Evolutionary conservation across 2,329 filamentous ascomycete species (phyloP), one percentile per base, ranked within the genome.

Genomic region (Basipetospora chlamydospora): DNA sequence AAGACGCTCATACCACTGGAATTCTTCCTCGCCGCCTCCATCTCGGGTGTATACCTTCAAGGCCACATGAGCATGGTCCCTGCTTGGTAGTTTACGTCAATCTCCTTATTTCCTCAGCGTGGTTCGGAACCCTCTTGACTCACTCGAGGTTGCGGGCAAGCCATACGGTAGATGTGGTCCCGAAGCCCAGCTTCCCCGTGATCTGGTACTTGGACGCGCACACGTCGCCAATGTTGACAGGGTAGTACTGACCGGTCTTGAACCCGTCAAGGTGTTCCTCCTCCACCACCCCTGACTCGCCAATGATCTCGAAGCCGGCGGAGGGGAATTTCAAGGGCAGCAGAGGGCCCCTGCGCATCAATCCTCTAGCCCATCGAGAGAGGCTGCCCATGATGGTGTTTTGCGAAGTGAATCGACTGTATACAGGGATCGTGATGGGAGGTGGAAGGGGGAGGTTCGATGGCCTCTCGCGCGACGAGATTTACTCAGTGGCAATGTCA

Each of bases 151-250:
- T 44, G 3, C 45, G 42, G 11, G 46, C 49, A 4, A 50, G 39
- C 47, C 46, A 49, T 7, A 45, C 44, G 0, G 46, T 49, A 1
- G 46, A 49, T 5, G 39, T 44, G 4, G 43, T 40, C 3, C 47
- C 47, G 29, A 42, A 48, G 3, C 47, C 47, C n/a, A 49, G 33
- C 33, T 49, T 49, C 4, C 44, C 38, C 2, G 49, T 29, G 5
- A 46, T 41, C 11, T 50, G 47, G 32, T 47, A 50, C 28, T 30
- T 30, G 4, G 4, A 4, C 5, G 4, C 39, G 10, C 46, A 39
- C 6, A 47, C 28, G 8, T 47, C 31, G 11, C 47, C 47, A 16
- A 48, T 45, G 2, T 28, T 32, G 16, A 42, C 37, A 8, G 46
- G 46, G 25, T 48, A 48, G 39, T 43, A 49, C 5, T 35, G 37